phyloP scores from a whole-genome alignment of 805 yeast genomes.

The Wickerhamiella sergipiensis region DNA sequence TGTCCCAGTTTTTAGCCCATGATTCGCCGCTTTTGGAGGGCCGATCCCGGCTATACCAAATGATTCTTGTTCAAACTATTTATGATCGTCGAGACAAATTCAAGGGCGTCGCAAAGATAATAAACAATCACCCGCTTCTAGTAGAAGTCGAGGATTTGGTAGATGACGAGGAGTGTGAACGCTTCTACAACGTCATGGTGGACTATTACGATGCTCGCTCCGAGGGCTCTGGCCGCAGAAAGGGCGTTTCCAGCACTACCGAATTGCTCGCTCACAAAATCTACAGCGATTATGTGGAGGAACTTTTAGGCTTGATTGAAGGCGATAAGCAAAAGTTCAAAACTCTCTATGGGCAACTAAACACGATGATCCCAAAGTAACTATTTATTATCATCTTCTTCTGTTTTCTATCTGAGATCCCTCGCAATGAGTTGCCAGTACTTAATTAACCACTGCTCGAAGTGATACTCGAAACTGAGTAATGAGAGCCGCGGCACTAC shows the following conservation, averaged over 20 bases:
- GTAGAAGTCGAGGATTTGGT: neutral
- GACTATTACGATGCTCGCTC: neutral
- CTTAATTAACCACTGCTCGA: too few species aligned
- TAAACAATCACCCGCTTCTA: conserved; percentile 19
- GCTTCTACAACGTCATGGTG: neutral
- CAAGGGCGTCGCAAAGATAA: conserved; percentile 12
- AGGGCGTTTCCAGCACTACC: neutral
- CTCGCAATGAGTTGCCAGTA: too few species aligned
- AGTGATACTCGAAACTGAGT: too few species aligned
- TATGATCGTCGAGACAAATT: conserved; percentile 20
- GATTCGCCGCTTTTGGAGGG: conserved; percentile 1
- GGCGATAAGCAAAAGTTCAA: neutral
- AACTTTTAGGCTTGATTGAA: neutral
- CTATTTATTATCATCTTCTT: neutral
- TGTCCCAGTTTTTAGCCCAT: neutral
- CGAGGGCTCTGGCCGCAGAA: neutral
- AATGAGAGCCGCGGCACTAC: neutral
- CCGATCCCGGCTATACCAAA: conserved; percentile 13
- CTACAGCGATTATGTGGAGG: neutral
- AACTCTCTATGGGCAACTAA: neutral
- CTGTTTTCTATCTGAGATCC: too few species aligned
- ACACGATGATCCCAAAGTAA: neutral
- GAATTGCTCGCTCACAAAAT: neutral
- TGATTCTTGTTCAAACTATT: conserved; percentile 20
- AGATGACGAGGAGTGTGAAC: neutral